Conservation (phyloP, 2,329 filamentous ascomycete genomes). For the Arthrinium phaeospermum region DNA sequence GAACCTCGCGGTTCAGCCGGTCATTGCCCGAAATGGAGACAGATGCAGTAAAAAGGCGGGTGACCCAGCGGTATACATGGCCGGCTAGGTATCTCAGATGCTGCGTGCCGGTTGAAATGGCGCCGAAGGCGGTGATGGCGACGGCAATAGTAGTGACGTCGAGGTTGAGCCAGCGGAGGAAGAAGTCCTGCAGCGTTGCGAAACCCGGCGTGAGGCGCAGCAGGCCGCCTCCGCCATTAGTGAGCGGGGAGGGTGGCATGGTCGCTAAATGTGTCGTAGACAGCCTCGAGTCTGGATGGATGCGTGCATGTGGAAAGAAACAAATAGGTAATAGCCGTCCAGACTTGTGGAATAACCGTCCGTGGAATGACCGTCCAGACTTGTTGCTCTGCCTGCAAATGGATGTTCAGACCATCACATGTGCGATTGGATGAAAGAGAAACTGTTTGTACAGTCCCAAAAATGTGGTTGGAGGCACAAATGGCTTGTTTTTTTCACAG, state of each 20-base stretch:
- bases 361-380: background rate
- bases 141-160: conserved; percentile 42
- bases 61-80: conserved; percentile 44
- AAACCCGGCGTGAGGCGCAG: conserved; percentile 35
- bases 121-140: conserved; percentile 41
- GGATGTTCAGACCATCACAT: no score
- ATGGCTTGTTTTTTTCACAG: background rate
- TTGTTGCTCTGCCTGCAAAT: no score
- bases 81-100: conserved; percentile 36
- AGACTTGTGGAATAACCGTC: background rate
- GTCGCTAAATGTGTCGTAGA: background rate
- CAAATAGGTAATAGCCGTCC: background rate
- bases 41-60: conserved; percentile 44
- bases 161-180: conserved; percentile 41
- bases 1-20: conserved; percentile 44
- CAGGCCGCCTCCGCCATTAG: background rate
- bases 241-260: background rate
- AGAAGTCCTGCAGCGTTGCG: conserved; percentile 38
- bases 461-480: no score
- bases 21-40: conserved; percentile 44
- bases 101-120: conserved; percentile 38
- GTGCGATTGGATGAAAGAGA: no score
- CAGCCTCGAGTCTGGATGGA: background rate
- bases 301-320: background rate
- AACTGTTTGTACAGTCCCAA: no score